Conservation (phyloP, 2,329 filamentous ascomycete species). For the Cytospora paraplurivora region DNA sequence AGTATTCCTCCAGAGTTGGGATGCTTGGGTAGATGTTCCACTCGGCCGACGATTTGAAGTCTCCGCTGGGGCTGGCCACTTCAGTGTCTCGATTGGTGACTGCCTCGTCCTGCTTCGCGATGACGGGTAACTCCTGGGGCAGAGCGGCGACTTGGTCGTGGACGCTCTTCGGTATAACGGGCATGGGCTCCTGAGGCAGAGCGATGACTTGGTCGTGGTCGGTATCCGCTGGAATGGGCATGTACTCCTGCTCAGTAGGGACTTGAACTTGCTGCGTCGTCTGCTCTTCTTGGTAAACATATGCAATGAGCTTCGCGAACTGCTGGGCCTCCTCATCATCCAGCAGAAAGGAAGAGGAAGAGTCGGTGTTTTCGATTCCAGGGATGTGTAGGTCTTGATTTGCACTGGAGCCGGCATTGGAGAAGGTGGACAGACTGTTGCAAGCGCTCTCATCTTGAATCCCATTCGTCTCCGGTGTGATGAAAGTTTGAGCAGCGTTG, state of each 20-base stretch:
- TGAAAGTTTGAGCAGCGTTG: neutral
- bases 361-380: neutral
- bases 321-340: neutral
- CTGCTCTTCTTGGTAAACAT: neutral
- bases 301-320: neutral
- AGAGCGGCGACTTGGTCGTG: neutral
- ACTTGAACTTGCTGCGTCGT: neutral
- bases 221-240: neutral
- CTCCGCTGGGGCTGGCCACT: neutral
- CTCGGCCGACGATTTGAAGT: neutral
- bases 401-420: neutral
- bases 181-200: neutral
- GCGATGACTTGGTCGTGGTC: neutral
- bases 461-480: neutral
- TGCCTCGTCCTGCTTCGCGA: neutral
- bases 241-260: neutral
- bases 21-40: neutral
- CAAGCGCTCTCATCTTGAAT: neutral
- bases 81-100: neutral
- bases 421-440: neutral
- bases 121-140: neutral
- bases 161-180: neutral
- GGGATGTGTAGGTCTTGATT: neutral
- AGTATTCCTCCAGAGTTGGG: neutral
- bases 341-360: neutral